These are phyloP conservation scores for Taiwanofungus camphoratus DNA, from an alignment of 1,284 basidiomycete genomes.

Conservation along the genomic window DNA sequence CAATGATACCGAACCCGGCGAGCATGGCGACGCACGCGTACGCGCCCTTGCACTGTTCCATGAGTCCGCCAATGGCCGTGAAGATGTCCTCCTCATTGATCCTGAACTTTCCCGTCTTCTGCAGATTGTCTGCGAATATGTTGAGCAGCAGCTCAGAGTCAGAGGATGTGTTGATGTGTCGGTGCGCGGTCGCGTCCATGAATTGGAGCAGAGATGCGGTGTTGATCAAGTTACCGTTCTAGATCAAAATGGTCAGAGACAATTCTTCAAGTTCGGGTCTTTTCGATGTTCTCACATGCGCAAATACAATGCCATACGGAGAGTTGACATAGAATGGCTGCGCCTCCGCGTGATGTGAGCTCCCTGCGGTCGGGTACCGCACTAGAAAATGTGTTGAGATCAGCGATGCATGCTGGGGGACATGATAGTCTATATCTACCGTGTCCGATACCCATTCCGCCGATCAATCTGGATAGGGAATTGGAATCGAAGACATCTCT, in stretches of 20 bases:
- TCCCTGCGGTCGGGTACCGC: conserved; percentile 96
- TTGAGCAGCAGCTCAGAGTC: conserved; percentile 98
- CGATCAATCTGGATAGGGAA: conserved; percentile 74
- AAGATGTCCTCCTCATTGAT: conserved; percentile 99
- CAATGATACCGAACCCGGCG: conserved; percentile 97
- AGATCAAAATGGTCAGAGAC: conserved; percentile 12
- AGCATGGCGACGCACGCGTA: conserved; percentile 99
- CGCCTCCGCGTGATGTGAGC: conserved; percentile 95
- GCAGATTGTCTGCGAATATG: conserved; percentile 96
- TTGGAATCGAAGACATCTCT: conserved; percentile 92
- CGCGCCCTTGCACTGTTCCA: conserved; percentile 85
- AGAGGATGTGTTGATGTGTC: conserved; percentile 98
- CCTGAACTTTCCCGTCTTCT: conserved; percentile 98
- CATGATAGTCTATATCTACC: conserved; percentile 52
- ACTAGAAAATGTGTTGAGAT: conserved; percentile 42
- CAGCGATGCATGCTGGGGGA: conserved; percentile 1
- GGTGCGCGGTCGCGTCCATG: conserved; percentile 95
- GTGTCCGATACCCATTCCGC: conserved; percentile 98
- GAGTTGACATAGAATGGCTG: conserved; percentile 99
- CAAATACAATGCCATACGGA: conserved; percentile 97
- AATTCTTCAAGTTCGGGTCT: conserved; percentile 1
- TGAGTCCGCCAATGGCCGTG: conserved; percentile 86
- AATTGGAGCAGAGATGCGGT: conserved; percentile 80
- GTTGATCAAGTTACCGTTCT: conserved; percentile 99
- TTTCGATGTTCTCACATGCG: conserved; percentile 65